Evolutionary conservation across 2,329 filamentous ascomycete genomes (phyloP).

Genomic region (Hymenoscyphus infarciens): DNA sequence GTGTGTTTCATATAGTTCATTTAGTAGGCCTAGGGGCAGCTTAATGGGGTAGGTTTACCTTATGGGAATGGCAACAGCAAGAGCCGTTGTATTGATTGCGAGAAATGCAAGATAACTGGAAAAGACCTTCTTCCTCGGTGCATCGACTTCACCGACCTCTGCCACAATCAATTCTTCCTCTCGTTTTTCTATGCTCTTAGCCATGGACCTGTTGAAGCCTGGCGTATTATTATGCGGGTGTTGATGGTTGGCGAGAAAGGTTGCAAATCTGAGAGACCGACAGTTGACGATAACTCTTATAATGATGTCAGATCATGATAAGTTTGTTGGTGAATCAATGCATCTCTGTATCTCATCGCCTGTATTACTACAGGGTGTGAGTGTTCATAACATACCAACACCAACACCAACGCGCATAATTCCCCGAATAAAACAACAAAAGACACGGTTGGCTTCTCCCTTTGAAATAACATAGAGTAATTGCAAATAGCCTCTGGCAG

Average conservation of each 20-base stretch:
- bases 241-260: neutral
- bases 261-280: neutral
- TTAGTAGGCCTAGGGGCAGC: too few species aligned
- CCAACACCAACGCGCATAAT: neutral
- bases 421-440: neutral
- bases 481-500: neutral
- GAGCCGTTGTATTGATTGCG: neutral
- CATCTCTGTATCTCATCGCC: too few species aligned
- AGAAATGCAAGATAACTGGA: constrained; percentile 1
- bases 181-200: neutral
- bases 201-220: neutral
- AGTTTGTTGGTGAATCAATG: too few species aligned
- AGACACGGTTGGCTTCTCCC: neutral
- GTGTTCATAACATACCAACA: neutral
- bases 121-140: neutral
- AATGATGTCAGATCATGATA: too few species aligned
- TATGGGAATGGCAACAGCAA: constrained; percentile 1
- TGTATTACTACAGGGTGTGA: too few species aligned
- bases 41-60: neutral
- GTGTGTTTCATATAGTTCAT: too few species aligned
- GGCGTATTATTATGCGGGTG: neutral
- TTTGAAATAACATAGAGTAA: neutral
- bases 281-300: neutral
- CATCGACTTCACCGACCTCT: neutral
- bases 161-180: neutral